These are phyloP conservation scores for Immersiella caudata DNA, from an alignment of 495 filamentous ascomycete species.

Conservation along the genomic window DNA sequence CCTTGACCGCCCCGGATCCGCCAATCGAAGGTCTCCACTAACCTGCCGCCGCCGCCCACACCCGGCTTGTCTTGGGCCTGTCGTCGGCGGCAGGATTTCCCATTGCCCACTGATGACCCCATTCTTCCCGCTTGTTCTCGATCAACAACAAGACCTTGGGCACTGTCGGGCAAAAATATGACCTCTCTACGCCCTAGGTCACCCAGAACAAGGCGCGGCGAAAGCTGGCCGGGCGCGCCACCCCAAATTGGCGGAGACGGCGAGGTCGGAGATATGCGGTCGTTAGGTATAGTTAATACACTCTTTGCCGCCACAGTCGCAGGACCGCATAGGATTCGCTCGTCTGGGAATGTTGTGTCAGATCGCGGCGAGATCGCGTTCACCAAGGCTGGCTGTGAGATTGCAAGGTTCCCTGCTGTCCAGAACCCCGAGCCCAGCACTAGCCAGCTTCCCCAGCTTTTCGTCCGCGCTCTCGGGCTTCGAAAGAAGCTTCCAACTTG, in stretches of 20 bases:
- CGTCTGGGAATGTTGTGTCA: not conserved
- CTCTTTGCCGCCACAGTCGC: not conserved
- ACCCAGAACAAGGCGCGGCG: not conserved
- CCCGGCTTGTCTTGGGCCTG: not conserved
- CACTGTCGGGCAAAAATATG: constrained; percentile 10
- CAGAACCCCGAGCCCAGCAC: not conserved
- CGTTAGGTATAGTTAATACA: not conserved
- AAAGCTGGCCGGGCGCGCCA: not conserved
- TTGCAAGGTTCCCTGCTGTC: not conserved
- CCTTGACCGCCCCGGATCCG: constrained; percentile 6
- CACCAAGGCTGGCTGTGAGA: not conserved
- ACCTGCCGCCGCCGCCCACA: not conserved
- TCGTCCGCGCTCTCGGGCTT: not conserved
- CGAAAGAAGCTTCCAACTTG: not conserved
- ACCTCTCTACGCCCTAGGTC: not conserved
- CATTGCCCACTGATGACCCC: constrained; percentile 2
- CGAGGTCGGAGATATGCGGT: not conserved
- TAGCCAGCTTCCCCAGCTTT: not conserved
- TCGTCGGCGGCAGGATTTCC: not conserved
- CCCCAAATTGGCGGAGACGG: not conserved
- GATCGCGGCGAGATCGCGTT: constrained; percentile 9
- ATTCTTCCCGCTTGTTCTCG: constrained; percentile 1
- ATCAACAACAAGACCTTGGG: constrained; percentile 3
- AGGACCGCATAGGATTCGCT: not conserved
- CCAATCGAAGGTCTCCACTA: constrained; percentile 17